Conservation (phyloP, 352 stramenopile species). For the Globisporangium nodosum region DNA sequence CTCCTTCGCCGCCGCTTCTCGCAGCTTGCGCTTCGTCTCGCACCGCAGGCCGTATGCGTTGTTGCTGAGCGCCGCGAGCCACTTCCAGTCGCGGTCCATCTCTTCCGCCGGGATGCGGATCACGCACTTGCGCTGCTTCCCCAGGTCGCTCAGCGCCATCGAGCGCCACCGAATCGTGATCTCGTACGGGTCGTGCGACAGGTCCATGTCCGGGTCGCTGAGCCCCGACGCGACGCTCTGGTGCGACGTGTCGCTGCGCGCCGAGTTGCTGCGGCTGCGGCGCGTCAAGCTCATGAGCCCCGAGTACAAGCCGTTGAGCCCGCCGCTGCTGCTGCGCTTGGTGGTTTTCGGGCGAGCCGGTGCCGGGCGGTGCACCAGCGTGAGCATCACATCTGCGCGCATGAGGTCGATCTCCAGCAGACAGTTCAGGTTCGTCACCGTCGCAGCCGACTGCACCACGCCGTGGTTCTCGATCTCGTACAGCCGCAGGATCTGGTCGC, state of each 20-base stretch:
- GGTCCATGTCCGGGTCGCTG: slow-evolving; percentile 10
- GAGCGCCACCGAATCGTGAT: slow-evolving; percentile 14
- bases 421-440: background rate
- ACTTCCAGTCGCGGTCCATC: slow-evolving; percentile 53
- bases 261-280: slow-evolving; percentile 9
- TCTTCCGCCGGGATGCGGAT: slow-evolving; percentile 51
- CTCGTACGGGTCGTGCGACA: slow-evolving; percentile 10
- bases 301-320: slow-evolving; percentile 4
- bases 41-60: slow-evolving; percentile 38
- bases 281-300: slow-evolving; percentile 7
- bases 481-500: slow-evolving; percentile 25
- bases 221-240: slow-evolving; percentile 4
- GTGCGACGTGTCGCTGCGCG: slow-evolving; percentile 7
- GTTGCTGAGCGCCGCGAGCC: slow-evolving; percentile 60
- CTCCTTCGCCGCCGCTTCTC: background rate
- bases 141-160: slow-evolving; percentile 2
- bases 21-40: slow-evolving; percentile 15
- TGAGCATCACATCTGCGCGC: slow-evolving; percentile 26
- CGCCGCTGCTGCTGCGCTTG: background rate
- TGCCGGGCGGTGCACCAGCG: slow-evolving; percentile 17
- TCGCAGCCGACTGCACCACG: background rate
- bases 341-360: slow-evolving; percentile 2
- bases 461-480: slow-evolving; percentile 19
- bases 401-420: slow-evolving; percentile 36
- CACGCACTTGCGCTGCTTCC: slow-evolving; percentile 7